A percentile compares a stretch with the other conserved stretches of the same genome.
Evolutionary conservation across 2,329 filamentous ascomycete species (phyloP).

Genomic region (Penicillium olsonii): DNA sequence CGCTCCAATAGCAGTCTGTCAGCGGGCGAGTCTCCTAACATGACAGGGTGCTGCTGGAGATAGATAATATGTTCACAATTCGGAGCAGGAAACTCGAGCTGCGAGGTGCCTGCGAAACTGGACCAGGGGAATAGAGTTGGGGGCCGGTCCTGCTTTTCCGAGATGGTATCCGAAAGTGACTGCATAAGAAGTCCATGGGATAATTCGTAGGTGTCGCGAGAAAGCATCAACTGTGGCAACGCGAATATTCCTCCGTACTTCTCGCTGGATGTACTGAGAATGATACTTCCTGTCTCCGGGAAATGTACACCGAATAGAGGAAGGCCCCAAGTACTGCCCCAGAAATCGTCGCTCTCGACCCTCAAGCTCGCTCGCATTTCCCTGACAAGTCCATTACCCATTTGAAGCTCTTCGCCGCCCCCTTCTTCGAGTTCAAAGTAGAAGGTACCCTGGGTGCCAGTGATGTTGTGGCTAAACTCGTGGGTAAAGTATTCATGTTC

Average conservation of each 20-base stretch:
- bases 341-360: slow-evolving; percentile 69
- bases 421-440: slow-evolving; percentile 66
- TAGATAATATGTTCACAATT: slow-evolving; percentile 91
- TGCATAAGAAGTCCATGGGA: slow-evolving; percentile 68
- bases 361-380: slow-evolving; percentile 70
- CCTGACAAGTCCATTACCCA: slow-evolving; percentile 59
- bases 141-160: slow-evolving; percentile 60
- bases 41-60: slow-evolving; percentile 62
- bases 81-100: slow-evolving; percentile 57
- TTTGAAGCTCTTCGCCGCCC: slow-evolving; percentile 37
- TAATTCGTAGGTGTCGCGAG: slow-evolving; percentile 55
- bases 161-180: slow-evolving; percentile 68
- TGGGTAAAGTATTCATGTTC: slow-evolving; percentile 66
- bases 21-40: slow-evolving; percentile 30
- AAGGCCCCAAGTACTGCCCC: slow-evolving; percentile 77
- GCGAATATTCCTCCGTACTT: slow-evolving; percentile 93
- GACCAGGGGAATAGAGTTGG: slow-evolving; percentile 71
- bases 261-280: slow-evolving; percentile 87
- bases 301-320: slow-evolving; percentile 83
- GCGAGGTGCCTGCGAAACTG: slow-evolving; percentile 60
- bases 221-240: slow-evolving; percentile 77
- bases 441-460: slow-evolving; percentile 69
- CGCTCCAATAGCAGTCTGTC: slow-evolving; percentile 45
- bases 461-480: slow-evolving; percentile 79
- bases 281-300: slow-evolving; percentile 72